These are phyloP conservation scores for Blastocystis sp. DNA, from an alignment of 352 stramenopile genomes.

Conservation along the genomic window DNA sequence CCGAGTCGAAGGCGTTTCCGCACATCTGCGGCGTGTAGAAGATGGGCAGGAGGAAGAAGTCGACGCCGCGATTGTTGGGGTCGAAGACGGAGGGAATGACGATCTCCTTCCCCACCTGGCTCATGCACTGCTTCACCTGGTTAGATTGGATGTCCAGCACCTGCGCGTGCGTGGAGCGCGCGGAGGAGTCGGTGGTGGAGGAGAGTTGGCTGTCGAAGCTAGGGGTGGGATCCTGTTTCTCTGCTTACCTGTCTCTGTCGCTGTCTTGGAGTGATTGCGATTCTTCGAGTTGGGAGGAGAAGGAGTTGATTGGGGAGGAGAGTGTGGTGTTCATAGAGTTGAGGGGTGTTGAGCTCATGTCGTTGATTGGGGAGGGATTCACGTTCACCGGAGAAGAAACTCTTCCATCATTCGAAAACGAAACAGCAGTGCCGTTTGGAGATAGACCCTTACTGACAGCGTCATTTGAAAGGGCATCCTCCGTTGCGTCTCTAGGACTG, in stretches of 20 bases:
- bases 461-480: background rate
- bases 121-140: conserved; percentile 13
- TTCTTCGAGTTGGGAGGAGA: too few species aligned
- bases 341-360: too few species aligned
- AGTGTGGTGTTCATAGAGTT: too few species aligned
- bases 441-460: background rate
- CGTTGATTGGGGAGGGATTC: too few species aligned
- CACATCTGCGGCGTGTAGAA: conserved; percentile 67
- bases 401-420: conserved; percentile 15
- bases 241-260: too few species aligned
- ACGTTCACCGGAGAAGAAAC: conserved; percentile 3
- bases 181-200: background rate
- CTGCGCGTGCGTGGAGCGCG: background rate
- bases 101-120: conserved; percentile 23
- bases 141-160: background rate
- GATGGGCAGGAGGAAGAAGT: conserved; percentile 47
- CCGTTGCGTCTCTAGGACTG: too few species aligned
- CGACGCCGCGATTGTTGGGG: conserved; percentile 10
- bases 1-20: conserved; percentile 7
- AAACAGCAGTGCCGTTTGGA: background rate
- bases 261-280: too few species aligned
- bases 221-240: too few species aligned
- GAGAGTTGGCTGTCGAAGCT: background rate
- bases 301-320: too few species aligned
- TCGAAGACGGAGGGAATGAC: conserved; percentile 52